Base-by-base conservation (phyloP, 2,329 filamentous ascomycete genomes). In the Talaromyces sp. region DNA sequence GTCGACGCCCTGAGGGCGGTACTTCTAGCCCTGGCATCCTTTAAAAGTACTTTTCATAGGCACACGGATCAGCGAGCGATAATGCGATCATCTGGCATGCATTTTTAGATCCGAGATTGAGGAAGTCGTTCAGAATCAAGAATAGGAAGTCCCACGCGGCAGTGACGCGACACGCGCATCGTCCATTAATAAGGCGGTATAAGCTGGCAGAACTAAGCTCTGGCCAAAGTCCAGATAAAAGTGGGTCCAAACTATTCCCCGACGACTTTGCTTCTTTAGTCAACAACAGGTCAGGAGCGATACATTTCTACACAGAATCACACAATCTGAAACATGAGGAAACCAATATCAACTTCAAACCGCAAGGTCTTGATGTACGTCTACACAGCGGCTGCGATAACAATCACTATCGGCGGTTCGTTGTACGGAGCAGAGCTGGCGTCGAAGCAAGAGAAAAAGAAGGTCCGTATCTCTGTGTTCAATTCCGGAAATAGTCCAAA, bases 341-440 rank as follows among this genome's bases (percentile, higher is more conserved):
- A 47, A 19, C 33, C 60, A 25, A 58, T 66, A 19, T 22, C 52
- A 27, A 67, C 70, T 9, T 69, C 73, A 27, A 72, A 73, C 35
- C 73, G 73, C 33, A 79, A 77, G 63, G 68, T 84, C 8, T 80
- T 83, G 33, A 80, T 83, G 17, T 78, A 84, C 65, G 77, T 87
- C 19, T 73, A 87, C 69, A 86, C 87, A 1, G 82, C 79, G 41
- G 80, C 83, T 3, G 81, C 88, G 19, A 81, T 84, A 10, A 81
- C 83, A 17, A 82, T 87, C 56, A 87, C 86, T 1, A 83, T 83
- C 7, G 82, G 81, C 1, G 86, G 87, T 61, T 81, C 85, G 5
- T 80, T 84, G 67, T 88, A 87, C 69, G 87, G 87, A 27, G 87
- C 87, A 22, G 82, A 82, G 7, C 68, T 89, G 66, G 88, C 87